Evolutionary conservation across 176 grass and related monocot genomes (phyloP).

Genomic region (Luzula sylvatica): DNA sequence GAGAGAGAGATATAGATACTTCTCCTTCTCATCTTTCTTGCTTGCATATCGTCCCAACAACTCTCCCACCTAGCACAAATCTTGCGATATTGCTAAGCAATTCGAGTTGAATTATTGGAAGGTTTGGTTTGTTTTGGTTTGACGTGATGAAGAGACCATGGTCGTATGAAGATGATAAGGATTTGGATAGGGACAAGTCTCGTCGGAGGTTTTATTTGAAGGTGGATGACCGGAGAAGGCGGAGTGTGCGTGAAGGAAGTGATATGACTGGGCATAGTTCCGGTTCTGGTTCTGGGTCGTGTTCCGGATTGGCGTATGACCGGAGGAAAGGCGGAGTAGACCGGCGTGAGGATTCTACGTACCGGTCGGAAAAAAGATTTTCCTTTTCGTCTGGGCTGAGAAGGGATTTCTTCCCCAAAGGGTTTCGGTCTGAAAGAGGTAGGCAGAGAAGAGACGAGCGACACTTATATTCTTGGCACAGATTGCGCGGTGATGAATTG

Average conservation of each 20-base stretch:
- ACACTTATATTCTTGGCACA: slow-evolving; percentile 25
- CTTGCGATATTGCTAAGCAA: background rate
- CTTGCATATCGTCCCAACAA: slow-evolving; percentile 6
- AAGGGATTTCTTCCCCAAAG: slow-evolving; percentile 63
- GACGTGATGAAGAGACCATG: slow-evolving; percentile 68
- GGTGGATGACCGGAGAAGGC: slow-evolving; percentile 14
- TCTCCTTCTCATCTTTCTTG: background rate
- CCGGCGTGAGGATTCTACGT: slow-evolving; percentile 31
- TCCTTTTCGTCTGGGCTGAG: slow-evolving; percentile 50
- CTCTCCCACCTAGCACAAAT: slow-evolving; percentile 1
- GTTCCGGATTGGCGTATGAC: slow-evolving; percentile 34
- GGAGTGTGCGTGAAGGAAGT: slow-evolving; percentile 30
- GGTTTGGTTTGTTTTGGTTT: background rate
- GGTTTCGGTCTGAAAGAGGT: slow-evolving; percentile 80
- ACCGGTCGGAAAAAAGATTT: slow-evolving; percentile 68
- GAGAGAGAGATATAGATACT: background rate
- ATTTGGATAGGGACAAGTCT: slow-evolving; percentile 12
- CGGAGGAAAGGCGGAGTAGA: slow-evolving; percentile 26
- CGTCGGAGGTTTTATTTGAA: slow-evolving; percentile 19
- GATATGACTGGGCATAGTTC: slow-evolving; percentile 51
- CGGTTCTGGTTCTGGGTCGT: slow-evolving; percentile 46
- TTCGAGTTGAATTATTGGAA: background rate
- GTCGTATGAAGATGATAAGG: slow-evolving; percentile 59
- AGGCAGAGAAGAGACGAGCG: slow-evolving; percentile 43
- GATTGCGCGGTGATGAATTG: slow-evolving; percentile 22